Evolutionary conservation across 2,329 filamentous ascomycete genomes (phyloP).

Genomic region (Aspergillus awamori): DNA sequence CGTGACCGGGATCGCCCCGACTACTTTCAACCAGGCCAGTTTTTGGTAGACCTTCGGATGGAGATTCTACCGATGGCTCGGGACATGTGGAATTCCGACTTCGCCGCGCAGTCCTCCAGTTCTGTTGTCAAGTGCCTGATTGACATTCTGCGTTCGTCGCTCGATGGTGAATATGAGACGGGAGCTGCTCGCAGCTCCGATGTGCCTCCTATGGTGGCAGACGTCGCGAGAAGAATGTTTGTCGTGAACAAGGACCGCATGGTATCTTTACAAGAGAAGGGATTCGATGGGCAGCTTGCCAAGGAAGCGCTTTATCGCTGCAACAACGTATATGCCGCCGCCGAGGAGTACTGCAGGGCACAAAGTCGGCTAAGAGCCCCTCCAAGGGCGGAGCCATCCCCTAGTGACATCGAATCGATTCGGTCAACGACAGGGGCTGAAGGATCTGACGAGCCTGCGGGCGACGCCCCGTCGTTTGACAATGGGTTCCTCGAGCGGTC

Average conservation of each 20-base stretch:
- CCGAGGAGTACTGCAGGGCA: constrained; percentile 74
- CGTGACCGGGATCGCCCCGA: constrained; percentile 60
- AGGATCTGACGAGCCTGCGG: constrained; percentile 31
- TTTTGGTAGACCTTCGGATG: constrained; percentile 83
- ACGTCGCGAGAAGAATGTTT: constrained; percentile 55
- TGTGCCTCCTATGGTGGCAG: constrained; percentile 54
- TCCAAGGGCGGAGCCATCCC: constrained; percentile 67
- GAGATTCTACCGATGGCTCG: constrained; percentile 75
- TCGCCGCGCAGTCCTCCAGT: constrained; percentile 79
- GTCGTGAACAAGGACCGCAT: constrained; percentile 54
- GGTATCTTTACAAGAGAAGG: constrained; percentile 47
- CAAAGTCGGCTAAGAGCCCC: constrained; percentile 62
- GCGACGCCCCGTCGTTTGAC: constrained; percentile 32
- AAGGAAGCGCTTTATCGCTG: constrained; percentile 82
- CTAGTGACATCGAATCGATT: constrained; percentile 53
- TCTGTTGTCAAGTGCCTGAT: constrained; percentile 77
- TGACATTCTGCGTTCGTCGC: constrained; percentile 77
- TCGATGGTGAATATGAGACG: constrained; percentile 75
- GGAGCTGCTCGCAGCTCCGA: constrained; percentile 66
- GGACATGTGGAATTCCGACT: constrained; percentile 80
- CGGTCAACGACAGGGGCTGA: constrained; percentile 35
- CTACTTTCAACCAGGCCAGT: constrained; percentile 70
- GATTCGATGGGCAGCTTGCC: constrained; percentile 64
- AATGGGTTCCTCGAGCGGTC: constrained; percentile 32
- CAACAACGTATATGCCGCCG: constrained; percentile 63